Evolutionary conservation across 2,329 filamentous ascomycete species (phyloP).

Genomic region (Stromatinia cepivora): DNA sequence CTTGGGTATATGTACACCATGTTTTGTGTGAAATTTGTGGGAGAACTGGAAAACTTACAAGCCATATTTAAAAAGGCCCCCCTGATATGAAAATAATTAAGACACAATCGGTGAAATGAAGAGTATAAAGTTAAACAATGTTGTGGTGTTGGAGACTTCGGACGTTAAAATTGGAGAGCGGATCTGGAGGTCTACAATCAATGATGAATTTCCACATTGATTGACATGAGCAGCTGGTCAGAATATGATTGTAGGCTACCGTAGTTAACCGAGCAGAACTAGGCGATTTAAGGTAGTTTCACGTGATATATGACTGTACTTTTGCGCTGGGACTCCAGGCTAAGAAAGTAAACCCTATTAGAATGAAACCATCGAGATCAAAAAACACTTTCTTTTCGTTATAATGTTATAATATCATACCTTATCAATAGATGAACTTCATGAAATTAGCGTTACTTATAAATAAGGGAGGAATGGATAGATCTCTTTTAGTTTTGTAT

Average conservation of each 20-base stretch:
- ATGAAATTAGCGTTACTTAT: neutral
- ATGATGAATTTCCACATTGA: constrained; percentile 15
- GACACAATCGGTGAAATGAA: constrained; percentile 28
- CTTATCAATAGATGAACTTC: neutral
- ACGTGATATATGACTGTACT: neutral
- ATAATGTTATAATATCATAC: neutral
- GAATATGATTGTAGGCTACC: neutral
- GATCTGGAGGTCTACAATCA: constrained; percentile 19
- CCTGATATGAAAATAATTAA: constrained; percentile 29
- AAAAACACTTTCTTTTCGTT: neutral
- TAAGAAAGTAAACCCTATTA: neutral
- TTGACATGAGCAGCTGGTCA: constrained; percentile 16
- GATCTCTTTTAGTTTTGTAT: rapidly evolving
- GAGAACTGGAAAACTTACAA: constrained; percentile 42
- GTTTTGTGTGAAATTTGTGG: constrained; percentile 21
- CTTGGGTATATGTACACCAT: constrained; percentile 25
- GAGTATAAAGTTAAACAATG: constrained; percentile 19
- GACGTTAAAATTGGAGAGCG: constrained; percentile 28
- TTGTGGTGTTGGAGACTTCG: constrained; percentile 26
- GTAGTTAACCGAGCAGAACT: constrained; percentile 6
- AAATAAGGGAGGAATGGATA: no score
- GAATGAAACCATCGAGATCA: neutral
- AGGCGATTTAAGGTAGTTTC: neutral
- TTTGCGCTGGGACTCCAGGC: neutral
- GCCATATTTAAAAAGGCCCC: constrained; percentile 42